Conservation (phyloP, 2,329 filamentous ascomycete genomes). For the Parascedosporium putredinis region DNA sequence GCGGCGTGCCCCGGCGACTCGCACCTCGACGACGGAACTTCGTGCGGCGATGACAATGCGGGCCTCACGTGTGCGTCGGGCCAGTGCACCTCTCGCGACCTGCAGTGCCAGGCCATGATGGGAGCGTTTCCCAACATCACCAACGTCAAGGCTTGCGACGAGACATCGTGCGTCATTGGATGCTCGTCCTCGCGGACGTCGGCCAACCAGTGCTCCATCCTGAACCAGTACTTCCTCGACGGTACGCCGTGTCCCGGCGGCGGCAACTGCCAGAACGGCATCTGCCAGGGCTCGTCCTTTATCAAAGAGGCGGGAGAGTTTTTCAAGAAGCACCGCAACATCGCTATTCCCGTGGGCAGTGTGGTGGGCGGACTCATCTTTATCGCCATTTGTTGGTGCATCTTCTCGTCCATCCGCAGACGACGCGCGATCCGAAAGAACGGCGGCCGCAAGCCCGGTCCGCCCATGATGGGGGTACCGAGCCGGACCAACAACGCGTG, state of each 20-base stretch:
- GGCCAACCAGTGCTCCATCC: conserved; percentile 54
- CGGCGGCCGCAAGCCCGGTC: neutral
- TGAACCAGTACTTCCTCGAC: conserved; percentile 89
- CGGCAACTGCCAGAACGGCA: conserved; percentile 68
- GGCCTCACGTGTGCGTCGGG: conserved; percentile 76
- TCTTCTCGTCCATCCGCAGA: conserved; percentile 35
- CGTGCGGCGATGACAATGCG: conserved; percentile 54
- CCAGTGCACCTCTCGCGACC: conserved; percentile 85
- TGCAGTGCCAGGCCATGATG: conserved; percentile 80
- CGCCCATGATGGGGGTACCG: neutral
- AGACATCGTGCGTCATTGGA: conserved; percentile 57
- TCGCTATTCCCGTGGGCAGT: conserved; percentile 70
- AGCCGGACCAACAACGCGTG: neutral
- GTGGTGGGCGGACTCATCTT: conserved; percentile 65
- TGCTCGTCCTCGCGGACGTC: conserved; percentile 65
- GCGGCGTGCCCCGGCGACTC: conserved; percentile 66
- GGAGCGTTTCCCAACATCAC: conserved; percentile 40
- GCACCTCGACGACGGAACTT: conserved; percentile 57
- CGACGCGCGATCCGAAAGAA: conserved; percentile 15
- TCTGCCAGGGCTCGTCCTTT: conserved; percentile 61
- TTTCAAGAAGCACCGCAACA: conserved; percentile 64
- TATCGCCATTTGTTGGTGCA: conserved; percentile 58
- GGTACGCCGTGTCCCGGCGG: conserved; percentile 76
- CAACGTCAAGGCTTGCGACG: conserved; percentile 67
- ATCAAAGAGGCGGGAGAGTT: conserved; percentile 62